Evolutionary conservation across 2,329 filamentous ascomycete genomes (phyloP).

Genomic region (Ambrosiella beaveri): DNA sequence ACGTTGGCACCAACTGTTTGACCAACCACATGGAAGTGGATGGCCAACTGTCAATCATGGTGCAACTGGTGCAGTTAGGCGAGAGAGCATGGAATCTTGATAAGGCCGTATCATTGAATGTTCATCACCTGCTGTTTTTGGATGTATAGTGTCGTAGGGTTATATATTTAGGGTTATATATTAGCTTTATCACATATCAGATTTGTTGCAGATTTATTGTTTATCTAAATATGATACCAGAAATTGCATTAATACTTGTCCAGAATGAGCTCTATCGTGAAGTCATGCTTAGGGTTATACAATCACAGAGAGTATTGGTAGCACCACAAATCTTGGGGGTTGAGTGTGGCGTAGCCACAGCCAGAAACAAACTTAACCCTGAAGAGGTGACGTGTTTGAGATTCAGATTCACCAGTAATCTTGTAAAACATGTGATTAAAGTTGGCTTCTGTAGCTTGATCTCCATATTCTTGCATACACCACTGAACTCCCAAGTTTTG

Average conservation of each 20-base stretch:
- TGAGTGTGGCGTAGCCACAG: too few relatives aligned
- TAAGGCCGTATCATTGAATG: neutral
- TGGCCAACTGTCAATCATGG: neutral
- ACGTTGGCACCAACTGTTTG: neutral
- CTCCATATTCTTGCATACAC: neutral
- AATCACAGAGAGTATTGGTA: neutral
- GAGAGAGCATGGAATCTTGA: neutral
- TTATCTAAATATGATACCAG: too few relatives aligned
- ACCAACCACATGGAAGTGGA: neutral
- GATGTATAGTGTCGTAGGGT: neutral
- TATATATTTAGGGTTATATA: neutral
- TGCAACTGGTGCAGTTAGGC: neutral
- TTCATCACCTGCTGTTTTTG: neutral
- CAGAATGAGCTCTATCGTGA: too few relatives aligned
- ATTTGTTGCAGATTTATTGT: too few relatives aligned
- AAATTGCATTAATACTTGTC: too few relatives aligned
- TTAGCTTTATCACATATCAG: too few relatives aligned
- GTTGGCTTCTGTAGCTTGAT: neutral
- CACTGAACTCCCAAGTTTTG: too few relatives aligned
- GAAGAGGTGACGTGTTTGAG: neutral
- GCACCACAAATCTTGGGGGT: too few relatives aligned
- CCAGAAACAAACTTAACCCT: neutral
- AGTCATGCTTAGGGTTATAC: neutral
- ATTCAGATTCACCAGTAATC: neutral
- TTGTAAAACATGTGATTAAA: neutral